These are phyloP conservation scores for Colletotrichum shisoi DNA, from an alignment of 2,329 filamentous ascomycete genomes.

Conservation along the genomic window DNA sequence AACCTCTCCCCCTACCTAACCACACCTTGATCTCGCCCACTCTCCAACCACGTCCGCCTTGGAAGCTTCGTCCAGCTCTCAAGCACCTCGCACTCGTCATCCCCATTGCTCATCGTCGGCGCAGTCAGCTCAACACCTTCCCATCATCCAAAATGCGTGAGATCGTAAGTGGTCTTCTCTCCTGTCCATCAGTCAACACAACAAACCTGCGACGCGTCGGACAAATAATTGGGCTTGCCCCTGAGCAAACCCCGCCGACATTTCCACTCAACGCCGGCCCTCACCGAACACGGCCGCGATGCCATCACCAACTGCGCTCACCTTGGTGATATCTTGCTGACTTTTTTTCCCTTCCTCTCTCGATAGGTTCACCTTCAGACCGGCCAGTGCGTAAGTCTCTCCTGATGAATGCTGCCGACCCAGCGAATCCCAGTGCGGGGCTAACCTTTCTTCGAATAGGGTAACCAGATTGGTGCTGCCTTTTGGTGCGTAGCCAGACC, in stretches of 20 bases:
- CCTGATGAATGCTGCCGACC: slow-evolving; percentile 14
- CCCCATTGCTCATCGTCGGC: slow-evolving; percentile 42
- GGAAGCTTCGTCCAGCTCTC: slow-evolving; percentile 45
- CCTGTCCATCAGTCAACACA: slow-evolving; percentile 21
- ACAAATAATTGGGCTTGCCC: slow-evolving; percentile 45
- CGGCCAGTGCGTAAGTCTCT: slow-evolving; percentile 88
- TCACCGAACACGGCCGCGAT: slow-evolving; percentile 4
- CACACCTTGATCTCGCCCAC: slow-evolving; percentile 43
- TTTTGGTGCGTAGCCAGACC: slow-evolving; percentile 76
- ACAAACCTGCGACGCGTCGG: slow-evolving; percentile 51
- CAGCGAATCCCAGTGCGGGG: slow-evolving; percentile 37
- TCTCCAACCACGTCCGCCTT: slow-evolving; percentile 40
- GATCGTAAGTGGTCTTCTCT: slow-evolving; percentile 63
- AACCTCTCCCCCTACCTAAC: slow-evolving; percentile 44
- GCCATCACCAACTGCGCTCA: not conserved
- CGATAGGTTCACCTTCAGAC: slow-evolving; percentile 98
- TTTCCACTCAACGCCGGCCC: slow-evolving; percentile 11
- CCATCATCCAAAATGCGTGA: slow-evolving; percentile 67
- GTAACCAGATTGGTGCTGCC: slow-evolving; percentile 99
- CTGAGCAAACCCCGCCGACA: slow-evolving; percentile 46
- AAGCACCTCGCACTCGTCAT: slow-evolving; percentile 42
- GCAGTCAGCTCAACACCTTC: slow-evolving; percentile 41
- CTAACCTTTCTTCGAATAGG: slow-evolving; percentile 65
- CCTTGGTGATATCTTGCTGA: slow-evolving; percentile 57
- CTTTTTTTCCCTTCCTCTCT: slow-evolving; percentile 53